Evolutionary conservation across 1,139 yeast species (phyloP).

Genomic region (Pichia sp.): DNA sequence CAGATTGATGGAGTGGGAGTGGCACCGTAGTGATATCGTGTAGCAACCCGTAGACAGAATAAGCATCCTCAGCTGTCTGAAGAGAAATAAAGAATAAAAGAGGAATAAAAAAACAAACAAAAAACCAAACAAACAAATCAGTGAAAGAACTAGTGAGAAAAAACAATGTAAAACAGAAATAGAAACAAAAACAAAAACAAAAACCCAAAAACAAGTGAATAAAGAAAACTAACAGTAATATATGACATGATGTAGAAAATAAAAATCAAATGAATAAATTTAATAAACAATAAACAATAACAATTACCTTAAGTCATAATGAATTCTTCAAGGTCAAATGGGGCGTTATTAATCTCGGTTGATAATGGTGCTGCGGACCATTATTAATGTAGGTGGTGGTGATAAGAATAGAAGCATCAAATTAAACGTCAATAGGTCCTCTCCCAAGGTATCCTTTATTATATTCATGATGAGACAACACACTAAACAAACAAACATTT

Average conservation of each 20-base stretch:
- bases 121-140: too few species aligned
- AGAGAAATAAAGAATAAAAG: conserved; percentile 5
- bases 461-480: conserved; percentile 3
- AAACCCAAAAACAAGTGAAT: not conserved
- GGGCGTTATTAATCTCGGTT: conserved; percentile 25
- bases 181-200: not conserved
- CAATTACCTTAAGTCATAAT: conserved; percentile 10
- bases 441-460: conserved; percentile 7
- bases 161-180: not conserved
- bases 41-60: not conserved
- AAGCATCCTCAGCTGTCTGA: conserved; percentile 10
- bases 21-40: too few species aligned
- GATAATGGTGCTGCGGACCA: conserved; percentile 37
- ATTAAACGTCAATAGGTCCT: conserved; percentile 7
- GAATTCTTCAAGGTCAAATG: conserved; percentile 31
- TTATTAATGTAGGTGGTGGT: conserved; percentile 4
- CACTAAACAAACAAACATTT: not conserved
- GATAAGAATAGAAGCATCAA: not conserved
- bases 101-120: conserved; percentile 1
- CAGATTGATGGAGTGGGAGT: too few species aligned
- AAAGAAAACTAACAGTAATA: not conserved
- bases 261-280: conserved; percentile 1
- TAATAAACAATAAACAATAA: conserved; percentile 1
- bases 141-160: too few species aligned
- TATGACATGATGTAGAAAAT: not conserved